Base-by-base conservation (phyloP, 1,284 basidiomycete species). In the Cryptococcus sp. region DNA sequence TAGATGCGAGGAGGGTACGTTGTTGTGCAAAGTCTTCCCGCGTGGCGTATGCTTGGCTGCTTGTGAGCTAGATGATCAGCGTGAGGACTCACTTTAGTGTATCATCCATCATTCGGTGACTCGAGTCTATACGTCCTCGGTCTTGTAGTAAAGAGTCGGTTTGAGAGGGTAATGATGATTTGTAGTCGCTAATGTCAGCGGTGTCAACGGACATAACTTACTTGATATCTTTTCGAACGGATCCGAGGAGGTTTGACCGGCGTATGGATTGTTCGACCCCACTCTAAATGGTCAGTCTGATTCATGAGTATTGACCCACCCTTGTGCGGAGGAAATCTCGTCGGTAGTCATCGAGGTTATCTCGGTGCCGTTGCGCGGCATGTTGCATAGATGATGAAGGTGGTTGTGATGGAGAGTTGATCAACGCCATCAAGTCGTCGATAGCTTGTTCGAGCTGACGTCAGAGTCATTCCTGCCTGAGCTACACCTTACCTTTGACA, bases 151-250 rank as follows among this genome's bases (percentile, higher is more conserved):
- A 80, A 2, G 90, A 85, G 68, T 98, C 94, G 4, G 90, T 87
- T 50, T 91, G 87, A 3, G 88, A 87, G 3, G 90, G 89, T 67
- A 79, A 78, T 10, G 79, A 74, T 0, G 80, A 76, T 65, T 95
- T 96, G 80, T 95, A 96, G 20, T 81, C 79, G 59, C 81, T 83
- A 64, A 22, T 23, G 39, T 13, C 5, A 20, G 38, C 38, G 15
- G 25, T 44, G 41, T 26, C 43, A 20, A 19, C n/a, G 46, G n/a
- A 55, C 29, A 8, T 41, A 8, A 81, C 87, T 56, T 64, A 94
- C 92, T 92, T 88, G 64, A 98, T 98, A 68, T 99, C 95, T 66
- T 94, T 93, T 60, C 93, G 84, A 2, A 98, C 93, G n/a, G 89
- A 91, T 26, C 85, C 88, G 20, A 99, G 81, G 17, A 99, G 80